phyloP scores from a whole-genome alignment of 441 rosid genomes.

The Metrosideros polymorpha region DNA sequence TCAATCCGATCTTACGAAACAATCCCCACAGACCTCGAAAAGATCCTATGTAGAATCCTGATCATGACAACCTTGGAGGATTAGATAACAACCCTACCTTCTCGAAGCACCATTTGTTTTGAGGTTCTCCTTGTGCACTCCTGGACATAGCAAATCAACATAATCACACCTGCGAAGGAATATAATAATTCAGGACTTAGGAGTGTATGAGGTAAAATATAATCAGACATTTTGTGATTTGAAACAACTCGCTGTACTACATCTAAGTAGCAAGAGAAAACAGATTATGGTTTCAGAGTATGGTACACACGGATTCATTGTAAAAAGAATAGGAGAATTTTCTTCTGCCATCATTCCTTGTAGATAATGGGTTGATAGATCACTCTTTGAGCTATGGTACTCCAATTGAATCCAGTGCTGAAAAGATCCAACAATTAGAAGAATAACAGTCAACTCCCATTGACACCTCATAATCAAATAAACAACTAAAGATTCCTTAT shows the following conservation, averaged over 20 bases:
- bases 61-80: background rate
- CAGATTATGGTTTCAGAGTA: background rate
- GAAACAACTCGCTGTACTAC: background rate
- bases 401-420: slow-evolving; percentile 71
- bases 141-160: slow-evolving; percentile 60
- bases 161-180: slow-evolving; percentile 45
- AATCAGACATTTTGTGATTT: background rate
- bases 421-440: background rate
- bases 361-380: slow-evolving; percentile 43
- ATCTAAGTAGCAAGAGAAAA: background rate
- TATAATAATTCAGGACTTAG: background rate
- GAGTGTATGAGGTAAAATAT: background rate
- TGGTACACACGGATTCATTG: slow-evolving; percentile 53
- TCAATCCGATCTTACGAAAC: background rate
- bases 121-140: slow-evolving; percentile 21
- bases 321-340: slow-evolving; percentile 44
- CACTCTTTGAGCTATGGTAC: slow-evolving; percentile 67
- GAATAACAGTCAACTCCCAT: background rate
- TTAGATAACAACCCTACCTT: slow-evolving; percentile 27
- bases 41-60: background rate
- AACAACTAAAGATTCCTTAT: background rate
- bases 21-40: background rate
- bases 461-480: background rate
- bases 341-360: slow-evolving; percentile 48
- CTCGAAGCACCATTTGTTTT: slow-evolving; percentile 29